A percentile compares a stretch with the other conserved stretches of the same genome.
phyloP scores from a whole-genome alignment of 2,329 filamentous ascomycete genomes.

The Zymoseptoria tritici region DNA sequence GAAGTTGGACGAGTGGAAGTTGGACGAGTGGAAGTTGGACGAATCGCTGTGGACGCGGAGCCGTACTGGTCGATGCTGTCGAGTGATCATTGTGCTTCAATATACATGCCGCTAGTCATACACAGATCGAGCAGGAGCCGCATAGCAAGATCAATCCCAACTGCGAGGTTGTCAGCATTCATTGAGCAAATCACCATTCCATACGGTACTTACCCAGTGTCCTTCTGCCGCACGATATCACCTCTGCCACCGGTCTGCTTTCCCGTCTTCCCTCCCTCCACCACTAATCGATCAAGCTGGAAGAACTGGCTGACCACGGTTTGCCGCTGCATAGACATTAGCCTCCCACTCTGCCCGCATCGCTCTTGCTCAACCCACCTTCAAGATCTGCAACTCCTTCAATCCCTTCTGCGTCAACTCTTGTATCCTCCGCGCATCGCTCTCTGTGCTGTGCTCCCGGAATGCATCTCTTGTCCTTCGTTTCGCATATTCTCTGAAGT shows the following conservation, averaged over 20 bases:
- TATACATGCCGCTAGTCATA: not conserved
- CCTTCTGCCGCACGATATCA: constrained; percentile 67
- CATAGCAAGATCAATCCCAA: not conserved
- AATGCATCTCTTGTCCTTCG: constrained; percentile 88
- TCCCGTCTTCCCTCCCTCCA: constrained; percentile 77
- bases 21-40: no score
- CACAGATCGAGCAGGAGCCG: not conserved
- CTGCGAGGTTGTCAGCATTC: not conserved
- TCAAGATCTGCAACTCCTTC: constrained; percentile 79
- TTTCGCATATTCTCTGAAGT: constrained; percentile 94
- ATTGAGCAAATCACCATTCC: not conserved
- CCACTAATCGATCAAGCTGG: constrained; percentile 81
- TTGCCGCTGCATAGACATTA: constrained; percentile 61
- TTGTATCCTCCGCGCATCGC: constrained; percentile 70
- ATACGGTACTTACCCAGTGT: constrained; percentile 56
- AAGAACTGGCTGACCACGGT: constrained; percentile 92
- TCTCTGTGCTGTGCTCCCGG: constrained; percentile 65
- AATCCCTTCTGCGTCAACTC: constrained; percentile 83
- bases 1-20: no score
- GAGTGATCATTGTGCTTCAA: not conserved
- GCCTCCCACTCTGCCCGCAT: not conserved
- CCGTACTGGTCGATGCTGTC: not conserved
- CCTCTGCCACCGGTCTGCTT: constrained; percentile 62
- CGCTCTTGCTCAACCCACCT: constrained; percentile 52
- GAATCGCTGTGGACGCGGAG: no score